These are phyloP conservation scores for Peronospora tabacina DNA, from an alignment of 352 stramenopile genomes.

Conservation along the genomic window DNA sequence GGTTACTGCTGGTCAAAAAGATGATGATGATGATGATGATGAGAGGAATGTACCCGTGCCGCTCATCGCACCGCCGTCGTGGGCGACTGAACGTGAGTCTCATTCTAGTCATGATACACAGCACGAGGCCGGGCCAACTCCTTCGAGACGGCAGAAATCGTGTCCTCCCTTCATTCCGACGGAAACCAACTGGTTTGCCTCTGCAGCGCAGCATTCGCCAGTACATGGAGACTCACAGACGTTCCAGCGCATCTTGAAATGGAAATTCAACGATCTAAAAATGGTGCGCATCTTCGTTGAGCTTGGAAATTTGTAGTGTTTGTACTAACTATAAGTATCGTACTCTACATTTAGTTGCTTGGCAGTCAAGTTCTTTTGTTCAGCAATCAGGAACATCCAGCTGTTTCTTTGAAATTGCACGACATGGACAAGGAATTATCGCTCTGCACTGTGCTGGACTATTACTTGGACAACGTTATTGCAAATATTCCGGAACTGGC, in stretches of 20 bases:
- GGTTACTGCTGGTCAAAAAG: not conserved
- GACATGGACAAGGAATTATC: slow-evolving; percentile 84
- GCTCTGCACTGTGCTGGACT: slow-evolving; percentile 73
- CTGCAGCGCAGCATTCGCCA: slow-evolving; percentile 19
- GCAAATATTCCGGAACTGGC: slow-evolving; percentile 80
- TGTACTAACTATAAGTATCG: not conserved
- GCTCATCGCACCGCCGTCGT: slow-evolving; percentile 1
- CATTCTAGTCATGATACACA: not conserved
- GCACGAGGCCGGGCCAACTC: not conserved
- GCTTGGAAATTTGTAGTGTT: not conserved
- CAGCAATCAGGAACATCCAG: slow-evolving; percentile 74
- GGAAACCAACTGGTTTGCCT: slow-evolving; percentile 26
- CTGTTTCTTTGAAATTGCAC: slow-evolving; percentile 76
- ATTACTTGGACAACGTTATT: slow-evolving; percentile 86
- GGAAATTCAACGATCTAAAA: slow-evolving; percentile 84
- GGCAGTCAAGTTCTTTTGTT: slow-evolving; percentile 80
- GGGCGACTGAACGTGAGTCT: not conserved
- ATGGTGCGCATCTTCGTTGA: slow-evolving; percentile 38
- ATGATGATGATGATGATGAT: not conserved
- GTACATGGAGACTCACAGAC: slow-evolving; percentile 32
- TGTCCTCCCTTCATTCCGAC: slow-evolving; percentile 9
- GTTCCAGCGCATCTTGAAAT: slow-evolving; percentile 77
- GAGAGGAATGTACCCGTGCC: not conserved
- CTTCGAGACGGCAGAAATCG: slow-evolving; percentile 3
- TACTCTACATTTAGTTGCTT: slow-evolving; percentile 38